phyloP scores from a whole-genome alignment of 805 yeast genomes.

The Pichia manshurica region DNA sequence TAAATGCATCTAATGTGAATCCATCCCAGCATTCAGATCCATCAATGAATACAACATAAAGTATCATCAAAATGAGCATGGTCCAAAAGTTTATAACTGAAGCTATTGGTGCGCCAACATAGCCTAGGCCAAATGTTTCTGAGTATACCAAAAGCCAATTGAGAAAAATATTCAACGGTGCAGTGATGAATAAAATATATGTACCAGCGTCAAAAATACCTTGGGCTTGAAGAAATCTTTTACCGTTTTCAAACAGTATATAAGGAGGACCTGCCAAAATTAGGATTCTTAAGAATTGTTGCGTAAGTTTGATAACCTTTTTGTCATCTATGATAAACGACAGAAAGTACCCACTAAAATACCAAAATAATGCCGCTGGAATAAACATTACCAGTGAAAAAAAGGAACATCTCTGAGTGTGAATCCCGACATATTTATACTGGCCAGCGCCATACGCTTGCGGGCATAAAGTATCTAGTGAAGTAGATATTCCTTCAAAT shows the following conservation, averaged over 20 bases:
- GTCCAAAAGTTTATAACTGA: constrained; percentile 67
- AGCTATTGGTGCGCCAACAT: constrained; percentile 70
- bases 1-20: constrained; percentile 30
- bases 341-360: constrained; percentile 46
- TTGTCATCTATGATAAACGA: constrained; percentile 40
- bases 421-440: constrained; percentile 57
- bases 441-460: constrained; percentile 73
- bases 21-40: constrained; percentile 74
- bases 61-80: constrained; percentile 51
- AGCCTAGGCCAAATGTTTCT: constrained; percentile 52
- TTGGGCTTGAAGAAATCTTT: constrained; percentile 70
- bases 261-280: constrained; percentile 70
- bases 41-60: constrained; percentile 53
- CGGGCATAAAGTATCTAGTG: constrained; percentile 73
- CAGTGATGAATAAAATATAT: constrained; percentile 57
- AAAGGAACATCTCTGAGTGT: constrained; percentile 60
- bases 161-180: constrained; percentile 63
- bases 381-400: constrained; percentile 52
- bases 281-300: constrained; percentile 48
- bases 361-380: constrained; percentile 62
- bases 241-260: constrained; percentile 63
- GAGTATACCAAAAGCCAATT: constrained; percentile 68
- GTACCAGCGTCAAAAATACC: constrained; percentile 79
- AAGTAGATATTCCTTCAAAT: constrained; percentile 70
- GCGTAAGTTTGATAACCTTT: constrained; percentile 47